Conservation (phyloP, 139 green algal genomes). For the Asterochloris erici region DNA sequence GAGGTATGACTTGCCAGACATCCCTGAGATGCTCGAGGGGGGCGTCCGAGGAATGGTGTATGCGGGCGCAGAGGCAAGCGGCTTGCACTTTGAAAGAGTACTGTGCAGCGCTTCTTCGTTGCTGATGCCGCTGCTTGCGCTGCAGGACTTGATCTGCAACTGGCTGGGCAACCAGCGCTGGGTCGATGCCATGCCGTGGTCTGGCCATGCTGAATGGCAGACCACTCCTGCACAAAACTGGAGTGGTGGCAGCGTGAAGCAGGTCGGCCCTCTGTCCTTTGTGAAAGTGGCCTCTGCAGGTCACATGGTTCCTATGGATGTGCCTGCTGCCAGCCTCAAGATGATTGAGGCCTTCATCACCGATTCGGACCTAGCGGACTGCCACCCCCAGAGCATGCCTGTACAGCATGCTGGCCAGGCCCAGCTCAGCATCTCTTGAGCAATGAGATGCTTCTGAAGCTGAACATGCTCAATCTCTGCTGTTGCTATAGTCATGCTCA, state of each 20-base stretch:
- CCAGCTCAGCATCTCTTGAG: too few relatives aligned
- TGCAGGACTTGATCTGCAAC: conserved; percentile 83
- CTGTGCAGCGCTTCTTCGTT: not conserved
- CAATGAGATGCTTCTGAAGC: too few relatives aligned
- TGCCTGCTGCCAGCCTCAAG: not conserved
- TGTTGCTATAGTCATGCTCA: too few relatives aligned
- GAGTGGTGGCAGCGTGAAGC: conserved; percentile 54
- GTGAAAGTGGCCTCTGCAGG: conserved; percentile 57
- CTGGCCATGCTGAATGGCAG: conserved; percentile 15
- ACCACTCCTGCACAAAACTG: conserved; percentile 30
- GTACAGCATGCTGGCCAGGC: too few relatives aligned
- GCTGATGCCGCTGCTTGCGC: conserved; percentile 2
- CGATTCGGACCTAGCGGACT: not conserved
- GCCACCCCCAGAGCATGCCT: too few relatives aligned
- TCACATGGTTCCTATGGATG: conserved; percentile 48
- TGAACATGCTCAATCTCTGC: too few relatives aligned
- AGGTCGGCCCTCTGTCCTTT: conserved; percentile 64
- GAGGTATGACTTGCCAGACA: conserved; percentile 43
- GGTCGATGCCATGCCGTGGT: conserved; percentile 22
- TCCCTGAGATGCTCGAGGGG: conserved; percentile 69
- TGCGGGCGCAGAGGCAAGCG: conserved; percentile 34
- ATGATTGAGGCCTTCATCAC: conserved; percentile 15
- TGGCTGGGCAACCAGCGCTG: conserved; percentile 48
- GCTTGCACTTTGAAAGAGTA: not conserved
- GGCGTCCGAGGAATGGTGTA: conserved; percentile 80